Evolutionary conservation across 345 rosid species (phyloP), one percentile per base, ranked within the genome.

Genomic region (Hibiscus mutabilis): DNA sequence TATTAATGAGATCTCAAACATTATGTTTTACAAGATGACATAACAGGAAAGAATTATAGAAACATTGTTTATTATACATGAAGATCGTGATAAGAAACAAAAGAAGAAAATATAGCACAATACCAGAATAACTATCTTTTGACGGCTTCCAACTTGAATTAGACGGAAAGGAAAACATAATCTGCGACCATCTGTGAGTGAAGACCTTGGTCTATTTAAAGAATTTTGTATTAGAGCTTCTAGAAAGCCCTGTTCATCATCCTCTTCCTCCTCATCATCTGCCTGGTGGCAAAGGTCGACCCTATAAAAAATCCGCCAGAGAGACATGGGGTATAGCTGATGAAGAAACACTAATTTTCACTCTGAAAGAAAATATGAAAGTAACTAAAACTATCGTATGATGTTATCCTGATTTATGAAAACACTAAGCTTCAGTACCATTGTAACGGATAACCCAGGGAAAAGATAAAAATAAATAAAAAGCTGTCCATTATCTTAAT

Each of bases 241-340:
- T 9, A 82, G 79, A 77, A 81, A 80, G 73, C 85, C 77, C n/a
- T 62, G 78, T 52, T 83, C 90, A 51, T 85, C 93, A 27, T 88
- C 93, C 44, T 86, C 93, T 25, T 82, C 83, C 42, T 83, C 86
- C 70, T 86, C 93, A 62, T 88, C 89, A 70, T 85, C 80, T 63
- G 81, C 82, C 59, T 84, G 89, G 79, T 85, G 90, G 84, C 85
- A 86, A 75, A 88, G 90, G 73, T 88, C 93, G 22, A 86, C 78
- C 93, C 93, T 88, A 71, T 31, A 31, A 63, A 70, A 74, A 65
- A 22, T 11, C 70, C 57, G 31, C 61, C 66, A 78, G 60, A 74
- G 44, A 77, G 52, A 70, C 21, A 66, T 55, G 55, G 51, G 71
- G 66, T 16, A 57, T 35, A 22, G 57, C 58, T 47, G 42, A 63